Base-by-base conservation (phyloP, 805 yeast species). In the Wickerhamiella australiensis region DNA sequence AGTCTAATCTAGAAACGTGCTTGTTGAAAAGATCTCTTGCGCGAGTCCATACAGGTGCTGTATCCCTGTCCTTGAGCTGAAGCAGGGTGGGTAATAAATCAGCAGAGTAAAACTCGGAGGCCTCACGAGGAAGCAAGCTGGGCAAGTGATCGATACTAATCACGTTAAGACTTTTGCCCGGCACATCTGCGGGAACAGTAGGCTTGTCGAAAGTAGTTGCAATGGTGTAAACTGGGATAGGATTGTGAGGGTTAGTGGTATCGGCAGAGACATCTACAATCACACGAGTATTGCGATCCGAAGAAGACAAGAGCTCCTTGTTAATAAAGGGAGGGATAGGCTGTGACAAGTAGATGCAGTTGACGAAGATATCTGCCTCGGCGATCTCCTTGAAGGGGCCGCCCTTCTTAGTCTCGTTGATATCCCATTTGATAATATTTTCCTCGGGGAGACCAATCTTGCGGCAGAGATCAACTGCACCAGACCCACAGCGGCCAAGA, bases 251-350 rank as follows among this genome's bases (percentile, higher is more conserved):
- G 68, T 92, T 92, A 50, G 98, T 92, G 44, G 97, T 92, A 70
- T 92, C 99, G 50, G 98, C 98, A 47, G 95, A 85, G 51, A 92
- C 99, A 67, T 92, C 99, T 48, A 92, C 96, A 53, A 92, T 86
- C 15, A 94, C 85, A 67, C 90, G 78, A 63, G 92, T 76, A 56
- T 75, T 81, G 78, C 98, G 85, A 41, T 50, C 26, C 41, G 71
- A 68, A 52, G 63, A 66, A 68, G 84, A 83, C 65, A 92, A 75
- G 52, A 76, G 66, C 27, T 82, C 83, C 58, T 64, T 67, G 68
- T 81, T 78, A 63, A 86, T 74, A 65, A 92, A 92, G 48, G 97
- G 96, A 29, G 97, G 81, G 62, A 92, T 92, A 63, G 95, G 94
- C 68, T 80, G 72, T 38, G 96, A 85, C 59, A 92, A 72, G 70